Conservation (phyloP, 257 asterid genomes). For the Paulownia fortunei region DNA sequence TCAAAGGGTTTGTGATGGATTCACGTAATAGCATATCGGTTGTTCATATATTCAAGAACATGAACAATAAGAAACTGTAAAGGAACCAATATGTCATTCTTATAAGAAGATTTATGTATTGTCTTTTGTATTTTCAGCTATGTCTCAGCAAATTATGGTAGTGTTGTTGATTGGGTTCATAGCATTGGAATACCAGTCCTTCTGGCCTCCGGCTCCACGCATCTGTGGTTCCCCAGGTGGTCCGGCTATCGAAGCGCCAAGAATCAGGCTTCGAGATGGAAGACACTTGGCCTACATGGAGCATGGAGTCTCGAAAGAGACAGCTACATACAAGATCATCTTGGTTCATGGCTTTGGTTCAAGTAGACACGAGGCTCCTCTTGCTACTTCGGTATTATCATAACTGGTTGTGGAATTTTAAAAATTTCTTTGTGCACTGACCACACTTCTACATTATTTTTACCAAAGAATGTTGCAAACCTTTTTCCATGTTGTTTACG, state of each 20-base stretch:
- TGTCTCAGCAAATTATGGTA: slow-evolving; percentile 54
- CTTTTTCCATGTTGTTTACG: too few relatives aligned
- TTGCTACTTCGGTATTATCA: slow-evolving; percentile 59
- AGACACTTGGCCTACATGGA: slow-evolving; percentile 78
- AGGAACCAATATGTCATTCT: too few relatives aligned
- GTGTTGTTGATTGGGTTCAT: slow-evolving; percentile 53
- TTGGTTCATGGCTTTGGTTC: slow-evolving; percentile 73
- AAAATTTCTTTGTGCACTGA: neutral
- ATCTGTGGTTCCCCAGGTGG: slow-evolving; percentile 70
- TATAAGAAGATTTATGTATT: too few relatives aligned
- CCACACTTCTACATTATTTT: too few relatives aligned
- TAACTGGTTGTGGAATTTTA: slow-evolving; percentile 7
- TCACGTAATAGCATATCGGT: too few relatives aligned
- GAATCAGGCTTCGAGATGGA: slow-evolving; percentile 80
- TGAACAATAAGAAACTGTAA: too few relatives aligned
- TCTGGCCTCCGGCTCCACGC: slow-evolving; percentile 66
- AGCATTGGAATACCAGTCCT: slow-evolving; percentile 62
- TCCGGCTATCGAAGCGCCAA: slow-evolving; percentile 63
- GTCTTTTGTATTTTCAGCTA: too few relatives aligned
- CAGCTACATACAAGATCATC: slow-evolving; percentile 68
- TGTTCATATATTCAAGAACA: too few relatives aligned
- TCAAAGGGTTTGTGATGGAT: too few relatives aligned
- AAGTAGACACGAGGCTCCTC: slow-evolving; percentile 56
- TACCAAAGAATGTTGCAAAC: too few relatives aligned
- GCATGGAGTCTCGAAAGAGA: slow-evolving; percentile 74